These are phyloP conservation scores for Cladosporium colombiae DNA, from an alignment of 2,329 filamentous ascomycete genomes.

Conservation along the genomic window DNA sequence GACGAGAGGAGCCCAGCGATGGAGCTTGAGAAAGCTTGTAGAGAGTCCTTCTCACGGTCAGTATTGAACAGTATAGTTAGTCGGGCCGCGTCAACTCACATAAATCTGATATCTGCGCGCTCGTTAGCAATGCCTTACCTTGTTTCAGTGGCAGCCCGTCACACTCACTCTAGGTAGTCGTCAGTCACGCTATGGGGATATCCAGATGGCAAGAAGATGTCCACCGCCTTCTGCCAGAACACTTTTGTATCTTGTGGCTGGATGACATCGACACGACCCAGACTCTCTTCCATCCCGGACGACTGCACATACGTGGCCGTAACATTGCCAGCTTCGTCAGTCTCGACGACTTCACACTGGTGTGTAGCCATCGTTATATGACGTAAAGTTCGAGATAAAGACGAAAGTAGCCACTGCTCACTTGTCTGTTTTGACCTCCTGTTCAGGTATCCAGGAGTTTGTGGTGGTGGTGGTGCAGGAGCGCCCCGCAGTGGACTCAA, in stretches of 20 bases:
- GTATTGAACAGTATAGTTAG: neutral
- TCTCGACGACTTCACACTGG: conserved; percentile 37
- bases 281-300: conserved; percentile 26
- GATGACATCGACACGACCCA: conserved; percentile 11
- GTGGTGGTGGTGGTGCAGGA: neutral
- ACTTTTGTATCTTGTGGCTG: conserved; percentile 26
- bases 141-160: neutral
- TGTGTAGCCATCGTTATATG: neutral
- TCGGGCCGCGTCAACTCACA: conserved; percentile 44
- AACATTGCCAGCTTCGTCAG: conserved; percentile 53
- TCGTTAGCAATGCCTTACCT: conserved; percentile 10
- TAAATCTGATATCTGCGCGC: conserved; percentile 65
- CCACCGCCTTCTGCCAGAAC: conserved; percentile 52
- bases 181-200: conserved; percentile 82
- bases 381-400: no score
- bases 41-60: conserved; percentile 59
- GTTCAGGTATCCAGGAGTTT: no score
- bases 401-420: no score
- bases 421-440: no score
- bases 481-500: neutral
- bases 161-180: conserved; percentile 76
- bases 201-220: conserved; percentile 83
- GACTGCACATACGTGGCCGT: conserved; percentile 53
- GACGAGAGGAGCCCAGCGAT: conserved; percentile 79
- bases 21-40: conserved; percentile 81